Percentiles rank a stretch among this genome's conserved stretches.
These are phyloP conservation scores for Backusella parvicylindrica DNA, from an alignment of 192 early-diverging fungal species.

Conservation along the genomic window DNA sequence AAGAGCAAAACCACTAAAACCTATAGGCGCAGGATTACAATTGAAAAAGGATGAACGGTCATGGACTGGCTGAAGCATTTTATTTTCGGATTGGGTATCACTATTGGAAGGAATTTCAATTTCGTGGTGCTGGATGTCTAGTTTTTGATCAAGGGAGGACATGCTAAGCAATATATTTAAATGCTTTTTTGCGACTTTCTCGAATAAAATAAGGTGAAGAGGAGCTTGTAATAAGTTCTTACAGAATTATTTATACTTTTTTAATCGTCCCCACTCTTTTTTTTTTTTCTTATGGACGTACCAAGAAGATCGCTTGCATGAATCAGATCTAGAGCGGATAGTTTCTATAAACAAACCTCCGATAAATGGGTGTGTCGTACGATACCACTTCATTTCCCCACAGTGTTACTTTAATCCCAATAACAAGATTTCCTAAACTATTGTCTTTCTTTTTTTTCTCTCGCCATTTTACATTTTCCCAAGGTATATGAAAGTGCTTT, in stretches of 20 bases:
- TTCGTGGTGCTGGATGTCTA: background rate
- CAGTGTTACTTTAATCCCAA: background rate
- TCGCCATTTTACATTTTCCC: background rate
- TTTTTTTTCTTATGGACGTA: too few species aligned
- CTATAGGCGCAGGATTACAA: slow-evolving; percentile 14
- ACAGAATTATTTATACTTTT: too few species aligned
- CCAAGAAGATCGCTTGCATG: background rate
- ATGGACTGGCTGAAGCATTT: background rate
- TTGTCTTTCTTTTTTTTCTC: background rate
- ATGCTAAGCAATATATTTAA: background rate
- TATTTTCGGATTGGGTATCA: background rate
- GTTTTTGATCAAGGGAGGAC: background rate
- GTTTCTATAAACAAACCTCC: background rate
- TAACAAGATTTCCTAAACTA: background rate
- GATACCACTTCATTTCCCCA: background rate
- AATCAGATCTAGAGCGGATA: background rate
- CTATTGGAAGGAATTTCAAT: background rate
- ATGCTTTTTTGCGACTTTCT: too few species aligned
- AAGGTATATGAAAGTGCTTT: background rate
- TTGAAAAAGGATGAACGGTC: background rate
- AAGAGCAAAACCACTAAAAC: slow-evolving; percentile 22
- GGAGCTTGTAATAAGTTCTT: background rate
- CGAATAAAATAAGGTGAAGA: background rate
- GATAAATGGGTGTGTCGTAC: background rate
- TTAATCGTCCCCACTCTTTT: too few species aligned